These are phyloP conservation scores for Neofusicoccum sp. DNA, from an alignment of 2,329 filamentous ascomycete species.

Conservation along the genomic window DNA sequence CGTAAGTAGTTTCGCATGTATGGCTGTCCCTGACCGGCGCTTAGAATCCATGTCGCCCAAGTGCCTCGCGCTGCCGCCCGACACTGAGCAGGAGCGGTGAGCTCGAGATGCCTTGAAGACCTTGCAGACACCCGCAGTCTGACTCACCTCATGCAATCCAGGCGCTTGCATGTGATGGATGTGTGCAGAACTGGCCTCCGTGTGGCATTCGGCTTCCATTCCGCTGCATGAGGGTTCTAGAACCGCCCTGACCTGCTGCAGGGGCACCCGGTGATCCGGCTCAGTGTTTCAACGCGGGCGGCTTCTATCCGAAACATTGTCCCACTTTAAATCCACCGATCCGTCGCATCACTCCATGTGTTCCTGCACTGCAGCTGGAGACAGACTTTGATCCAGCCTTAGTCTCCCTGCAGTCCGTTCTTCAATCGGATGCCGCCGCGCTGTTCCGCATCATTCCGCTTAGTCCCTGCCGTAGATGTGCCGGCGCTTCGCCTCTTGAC, in stretches of 20 bases:
- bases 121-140: not conserved
- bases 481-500: no score
- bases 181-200: not conserved
- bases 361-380: not conserved
- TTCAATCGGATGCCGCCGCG: not conserved
- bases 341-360: not conserved
- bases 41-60: not conserved
- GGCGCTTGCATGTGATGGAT: not conserved
- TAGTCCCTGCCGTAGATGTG: no score
- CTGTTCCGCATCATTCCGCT: no score
- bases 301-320: slow-evolving; percentile 17
- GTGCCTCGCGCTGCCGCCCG: not conserved
- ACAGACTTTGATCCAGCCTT: not conserved
- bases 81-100: not conserved
- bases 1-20: slow-evolving; percentile 3
- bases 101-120: not conserved
- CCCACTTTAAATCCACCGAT: slow-evolving; percentile 11
- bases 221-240: slow-evolving; percentile 12
- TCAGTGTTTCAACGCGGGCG: not conserved
- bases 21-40: not conserved
- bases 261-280: slow-evolving; percentile 12
- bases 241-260: slow-evolving; percentile 1
- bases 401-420: not conserved
- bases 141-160: not conserved
- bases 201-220: not conserved